phyloP scores from a whole-genome alignment of 1,139 yeast genomes.

The Debaryomyces singareniensis region DNA sequence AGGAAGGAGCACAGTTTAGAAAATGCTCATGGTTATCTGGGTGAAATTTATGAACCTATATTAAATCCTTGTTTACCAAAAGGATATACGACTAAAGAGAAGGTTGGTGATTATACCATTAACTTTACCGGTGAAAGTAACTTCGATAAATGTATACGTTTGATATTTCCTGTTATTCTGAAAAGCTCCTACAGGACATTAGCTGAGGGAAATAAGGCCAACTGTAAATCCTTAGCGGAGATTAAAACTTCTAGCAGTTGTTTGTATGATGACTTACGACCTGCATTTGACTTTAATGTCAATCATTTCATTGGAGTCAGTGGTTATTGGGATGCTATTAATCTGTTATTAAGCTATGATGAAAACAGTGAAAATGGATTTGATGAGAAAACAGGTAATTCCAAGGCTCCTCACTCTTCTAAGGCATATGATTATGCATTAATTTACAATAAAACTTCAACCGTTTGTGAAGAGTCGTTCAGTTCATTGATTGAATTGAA shows the following conservation, averaged over 20 bases:
- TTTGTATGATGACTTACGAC: slow-evolving; percentile 48
- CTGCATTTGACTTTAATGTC: slow-evolving; percentile 62
- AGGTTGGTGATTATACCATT: slow-evolving; percentile 19
- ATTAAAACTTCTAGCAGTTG: slow-evolving; percentile 37
- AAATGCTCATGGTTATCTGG: slow-evolving; percentile 9
- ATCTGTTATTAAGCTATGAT: slow-evolving; percentile 34
- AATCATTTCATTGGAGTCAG: slow-evolving; percentile 74
- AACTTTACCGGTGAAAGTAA: slow-evolving; percentile 56
- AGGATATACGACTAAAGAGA: slow-evolving; percentile 24
- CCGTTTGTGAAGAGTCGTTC: slow-evolving; percentile 38
- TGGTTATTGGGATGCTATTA: slow-evolving; percentile 75
- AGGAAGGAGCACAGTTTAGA: slow-evolving; percentile 11
- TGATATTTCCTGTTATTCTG: slow-evolving; percentile 48
- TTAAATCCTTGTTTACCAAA: slow-evolving; percentile 62
- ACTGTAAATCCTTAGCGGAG: slow-evolving; percentile 27
- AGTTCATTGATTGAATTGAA: slow-evolving; percentile 37
- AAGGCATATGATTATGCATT: slow-evolving; percentile 28
- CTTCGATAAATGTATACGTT: slow-evolving; percentile 46
- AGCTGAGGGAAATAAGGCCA: slow-evolving; percentile 11
- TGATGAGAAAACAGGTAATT: slow-evolving; percentile 4
- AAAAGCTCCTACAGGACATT: slow-evolving; percentile 23
- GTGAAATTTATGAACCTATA: slow-evolving; percentile 19
- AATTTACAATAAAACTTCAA: slow-evolving; percentile 39
- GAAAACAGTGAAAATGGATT: slow-evolving; percentile 4
- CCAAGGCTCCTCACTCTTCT: slow-evolving; percentile 5